These are phyloP conservation scores for Crepidotus variabilis DNA, from an alignment of 768 basidiomycete genomes.

Conservation along the genomic window DNA sequence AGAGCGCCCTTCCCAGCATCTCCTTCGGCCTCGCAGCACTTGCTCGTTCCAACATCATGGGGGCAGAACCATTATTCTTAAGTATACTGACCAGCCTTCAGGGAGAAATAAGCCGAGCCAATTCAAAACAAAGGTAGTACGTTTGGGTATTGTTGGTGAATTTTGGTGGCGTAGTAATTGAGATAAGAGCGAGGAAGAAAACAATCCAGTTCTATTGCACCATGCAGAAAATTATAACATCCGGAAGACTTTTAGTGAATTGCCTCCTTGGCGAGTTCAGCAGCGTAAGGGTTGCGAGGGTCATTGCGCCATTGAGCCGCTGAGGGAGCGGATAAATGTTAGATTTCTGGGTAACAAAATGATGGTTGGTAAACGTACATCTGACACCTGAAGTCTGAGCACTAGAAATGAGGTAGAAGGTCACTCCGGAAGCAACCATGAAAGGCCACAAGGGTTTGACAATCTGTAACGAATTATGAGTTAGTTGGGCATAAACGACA, in stretches of 20 bases:
- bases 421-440: slow-evolving; percentile 60
- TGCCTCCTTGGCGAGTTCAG: slow-evolving; percentile 66
- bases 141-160: too few relatives aligned
- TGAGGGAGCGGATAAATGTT: slow-evolving; percentile 8
- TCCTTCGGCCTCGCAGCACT: too few relatives aligned
- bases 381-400: slow-evolving; percentile 67
- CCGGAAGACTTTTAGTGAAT: slow-evolving; percentile 29
- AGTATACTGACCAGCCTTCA: too few relatives aligned
- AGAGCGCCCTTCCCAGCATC: too few relatives aligned
- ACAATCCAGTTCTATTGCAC: background rate
- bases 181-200: background rate
- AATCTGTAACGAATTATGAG: slow-evolving; percentile 39
- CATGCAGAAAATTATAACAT: background rate
- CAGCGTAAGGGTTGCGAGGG: slow-evolving; percentile 80
- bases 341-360: background rate
- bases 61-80: too few relatives aligned
- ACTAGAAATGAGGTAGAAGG: slow-evolving; percentile 62
- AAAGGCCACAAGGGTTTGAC: slow-evolving; percentile 79
- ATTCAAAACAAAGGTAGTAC: too few relatives aligned
- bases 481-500: background rate
- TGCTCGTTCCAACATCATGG: too few relatives aligned
- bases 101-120: too few relatives aligned
- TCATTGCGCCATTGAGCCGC: slow-evolving; percentile 70
- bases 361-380: slow-evolving; percentile 46
- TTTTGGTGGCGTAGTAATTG: background rate